Percentiles rank a stretch among this genome's conserved stretches.
phyloP scores from a whole-genome alignment of 768 basidiomycete species.

The Nevesoporus exiguus region DNA sequence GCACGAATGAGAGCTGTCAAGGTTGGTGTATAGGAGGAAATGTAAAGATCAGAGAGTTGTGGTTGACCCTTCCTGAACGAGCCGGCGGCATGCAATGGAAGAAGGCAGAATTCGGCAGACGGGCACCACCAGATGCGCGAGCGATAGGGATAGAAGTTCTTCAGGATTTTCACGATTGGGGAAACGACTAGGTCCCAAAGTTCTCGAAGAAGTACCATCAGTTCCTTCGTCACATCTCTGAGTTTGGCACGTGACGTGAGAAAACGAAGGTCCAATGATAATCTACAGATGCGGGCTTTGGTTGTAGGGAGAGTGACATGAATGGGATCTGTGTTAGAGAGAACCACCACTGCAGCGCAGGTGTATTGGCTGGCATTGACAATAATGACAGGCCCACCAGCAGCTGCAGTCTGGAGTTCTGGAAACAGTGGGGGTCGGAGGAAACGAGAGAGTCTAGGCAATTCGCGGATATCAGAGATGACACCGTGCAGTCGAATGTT shows the following conservation, averaged over 20 bases:
- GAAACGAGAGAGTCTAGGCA: slow-evolving; percentile 26
- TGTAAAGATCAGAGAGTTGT: background rate
- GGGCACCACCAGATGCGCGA: slow-evolving; percentile 18
- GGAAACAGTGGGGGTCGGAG: slow-evolving; percentile 22
- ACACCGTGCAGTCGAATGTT: background rate
- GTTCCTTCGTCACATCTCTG: background rate
- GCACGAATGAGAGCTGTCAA: slow-evolving; percentile 1
- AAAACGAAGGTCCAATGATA: background rate
- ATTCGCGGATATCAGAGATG: slow-evolving; percentile 13
- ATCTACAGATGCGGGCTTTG: background rate
- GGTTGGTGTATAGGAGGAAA: slow-evolving; percentile 7
- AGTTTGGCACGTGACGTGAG: background rate
- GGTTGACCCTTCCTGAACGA: background rate
- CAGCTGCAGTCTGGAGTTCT: slow-evolving; percentile 16
- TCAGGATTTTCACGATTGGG: slow-evolving; percentile 13
- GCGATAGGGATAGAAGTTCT: background rate
- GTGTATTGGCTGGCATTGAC: slow-evolving; percentile 28
- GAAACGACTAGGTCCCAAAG: slow-evolving; percentile 20
- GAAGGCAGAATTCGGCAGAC: slow-evolving; percentile 4
- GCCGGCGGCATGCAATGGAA: slow-evolving; percentile 3
- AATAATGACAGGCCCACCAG: slow-evolving; percentile 31
- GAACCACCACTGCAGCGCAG: slow-evolving; percentile 35
- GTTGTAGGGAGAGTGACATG: background rate
- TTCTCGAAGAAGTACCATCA: slow-evolving; percentile 3
- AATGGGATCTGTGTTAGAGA: slow-evolving; percentile 1